Percentiles rank a stretch among this genome's conserved stretches.
phyloP scores from a whole-genome alignment of 371 early-diverging fungal genomes.

The Lichtheimia ramosa region DNA sequence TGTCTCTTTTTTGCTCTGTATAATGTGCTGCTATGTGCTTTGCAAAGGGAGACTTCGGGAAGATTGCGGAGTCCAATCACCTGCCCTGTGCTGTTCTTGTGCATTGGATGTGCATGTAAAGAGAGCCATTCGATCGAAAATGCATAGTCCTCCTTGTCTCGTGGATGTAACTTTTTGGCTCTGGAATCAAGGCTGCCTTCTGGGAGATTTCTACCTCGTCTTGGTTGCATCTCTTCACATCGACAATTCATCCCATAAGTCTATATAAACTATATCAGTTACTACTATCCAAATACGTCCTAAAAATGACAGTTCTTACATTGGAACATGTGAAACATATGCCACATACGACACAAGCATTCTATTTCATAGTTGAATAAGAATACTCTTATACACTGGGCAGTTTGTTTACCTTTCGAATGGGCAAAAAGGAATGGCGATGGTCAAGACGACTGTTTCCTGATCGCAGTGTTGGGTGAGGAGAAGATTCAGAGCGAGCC shows the following conservation, averaged over 20 bases:
- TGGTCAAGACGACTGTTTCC: not conserved
- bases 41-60: conserved; percentile 48
- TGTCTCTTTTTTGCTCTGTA: conserved; percentile 51
- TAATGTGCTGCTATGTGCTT: conserved; percentile 49
- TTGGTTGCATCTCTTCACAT: conserved; percentile 46
- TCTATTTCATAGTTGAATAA: conserved; percentile 20
- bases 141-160: conserved; percentile 44
- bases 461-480: not conserved
- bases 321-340: conserved; percentile 51
- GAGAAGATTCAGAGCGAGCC: too few species aligned
- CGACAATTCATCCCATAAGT: conserved; percentile 39
- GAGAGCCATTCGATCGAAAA: conserved; percentile 44
- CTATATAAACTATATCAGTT: conserved; percentile 13
- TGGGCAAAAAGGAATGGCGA: conserved; percentile 16
- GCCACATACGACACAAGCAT: conserved; percentile 50
- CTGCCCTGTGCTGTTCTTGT: conserved; percentile 29
- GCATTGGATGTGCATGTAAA: conserved; percentile 37
- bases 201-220: conserved; percentile 50
- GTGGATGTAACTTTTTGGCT: conserved; percentile 39
- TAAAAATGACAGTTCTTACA: conserved; percentile 14
- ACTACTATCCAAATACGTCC: too few species aligned
- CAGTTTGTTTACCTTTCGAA: conserved; percentile 36
- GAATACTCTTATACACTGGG: not conserved
- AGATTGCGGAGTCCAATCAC: conserved; percentile 32
- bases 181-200: conserved; percentile 45